Conservation (phyloP, 768 basidiomycete species). For the Hydnum rufescens region DNA sequence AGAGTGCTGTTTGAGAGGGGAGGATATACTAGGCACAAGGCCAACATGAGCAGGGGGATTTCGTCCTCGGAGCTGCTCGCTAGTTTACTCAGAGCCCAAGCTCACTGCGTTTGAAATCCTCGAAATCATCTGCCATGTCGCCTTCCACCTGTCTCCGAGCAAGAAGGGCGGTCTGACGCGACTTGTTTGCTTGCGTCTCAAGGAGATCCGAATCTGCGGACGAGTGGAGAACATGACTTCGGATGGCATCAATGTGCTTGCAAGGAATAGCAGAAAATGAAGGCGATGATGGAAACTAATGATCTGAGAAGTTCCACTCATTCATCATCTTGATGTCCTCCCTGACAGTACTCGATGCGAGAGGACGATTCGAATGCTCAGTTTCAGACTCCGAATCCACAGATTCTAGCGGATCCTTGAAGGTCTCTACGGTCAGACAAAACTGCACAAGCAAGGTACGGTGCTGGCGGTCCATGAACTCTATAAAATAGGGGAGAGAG, state of each 20-base stretch:
- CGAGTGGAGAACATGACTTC: slow-evolving; percentile 36
- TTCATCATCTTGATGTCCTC: slow-evolving; percentile 85
- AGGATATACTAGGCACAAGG: neutral
- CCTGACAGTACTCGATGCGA: slow-evolving; percentile 38
- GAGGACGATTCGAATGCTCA: slow-evolving; percentile 23
- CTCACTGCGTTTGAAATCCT: slow-evolving; percentile 71
- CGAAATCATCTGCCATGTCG: slow-evolving; percentile 83
- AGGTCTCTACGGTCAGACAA: slow-evolving; percentile 93
- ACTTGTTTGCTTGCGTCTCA: neutral
- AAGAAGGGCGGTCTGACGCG: slow-evolving; percentile 53
- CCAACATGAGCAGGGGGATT: neutral
- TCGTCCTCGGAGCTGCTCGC: slow-evolving; percentile 15
- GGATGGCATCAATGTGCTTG: slow-evolving; percentile 53
- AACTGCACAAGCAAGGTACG: slow-evolving; percentile 82
- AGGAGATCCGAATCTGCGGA: slow-evolving; percentile 21
- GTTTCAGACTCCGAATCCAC: slow-evolving; percentile 53
- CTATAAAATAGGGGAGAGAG: slow-evolving; percentile 90
- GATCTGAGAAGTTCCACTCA: slow-evolving; percentile 59
- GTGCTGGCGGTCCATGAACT: slow-evolving; percentile 86
- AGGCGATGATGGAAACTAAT: slow-evolving; percentile 34
- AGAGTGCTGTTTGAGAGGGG: neutral
- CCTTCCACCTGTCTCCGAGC: slow-evolving; percentile 73
- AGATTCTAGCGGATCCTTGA: slow-evolving; percentile 87
- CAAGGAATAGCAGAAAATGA: slow-evolving; percentile 34
- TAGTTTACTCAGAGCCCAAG: slow-evolving; percentile 85